A percentile compares a stretch with the other conserved stretches of the same genome.
phyloP scores from a whole-genome alignment of 345 rosid species.

The Eucalyptus sp. region DNA sequence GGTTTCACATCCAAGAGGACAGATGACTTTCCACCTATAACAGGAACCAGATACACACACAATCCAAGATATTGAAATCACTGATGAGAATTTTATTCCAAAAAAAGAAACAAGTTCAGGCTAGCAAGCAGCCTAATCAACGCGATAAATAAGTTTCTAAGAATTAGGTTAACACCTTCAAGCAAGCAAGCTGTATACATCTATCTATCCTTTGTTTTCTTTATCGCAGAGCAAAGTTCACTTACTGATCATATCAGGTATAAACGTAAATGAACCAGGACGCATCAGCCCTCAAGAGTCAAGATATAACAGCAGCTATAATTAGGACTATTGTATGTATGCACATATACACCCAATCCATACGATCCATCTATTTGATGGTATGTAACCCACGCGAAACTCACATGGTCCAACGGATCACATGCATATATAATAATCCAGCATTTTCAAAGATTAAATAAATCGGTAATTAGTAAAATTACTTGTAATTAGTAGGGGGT shows the following conservation, averaged over 20 bases:
- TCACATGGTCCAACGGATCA: too few species aligned
- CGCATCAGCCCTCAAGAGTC: neutral
- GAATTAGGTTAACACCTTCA: neutral
- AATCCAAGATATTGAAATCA: neutral
- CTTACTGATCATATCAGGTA: neutral
- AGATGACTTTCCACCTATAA: constrained; percentile 81
- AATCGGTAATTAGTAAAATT: too few species aligned
- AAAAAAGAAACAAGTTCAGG: neutral
- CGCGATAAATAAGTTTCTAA: neutral
- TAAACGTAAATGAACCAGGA: neutral
- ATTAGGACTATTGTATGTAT: neutral
- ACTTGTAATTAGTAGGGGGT: too few species aligned
- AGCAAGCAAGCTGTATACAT: neutral
- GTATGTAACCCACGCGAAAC: too few species aligned
- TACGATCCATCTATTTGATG: too few species aligned
- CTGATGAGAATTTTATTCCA: neutral
- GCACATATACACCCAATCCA: too few species aligned
- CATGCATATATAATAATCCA: too few species aligned
- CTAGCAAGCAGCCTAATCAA: neutral
- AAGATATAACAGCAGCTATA: neutral
- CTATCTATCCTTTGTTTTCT: neutral
- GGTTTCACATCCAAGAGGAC: constrained; percentile 87
- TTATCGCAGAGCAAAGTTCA: neutral
- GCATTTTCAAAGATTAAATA: too few species aligned
- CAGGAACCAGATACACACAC: neutral